Evolutionary conservation across 179 eudicot genomes (phyloP).

Genomic region (Actinidia chinensis): DNA sequence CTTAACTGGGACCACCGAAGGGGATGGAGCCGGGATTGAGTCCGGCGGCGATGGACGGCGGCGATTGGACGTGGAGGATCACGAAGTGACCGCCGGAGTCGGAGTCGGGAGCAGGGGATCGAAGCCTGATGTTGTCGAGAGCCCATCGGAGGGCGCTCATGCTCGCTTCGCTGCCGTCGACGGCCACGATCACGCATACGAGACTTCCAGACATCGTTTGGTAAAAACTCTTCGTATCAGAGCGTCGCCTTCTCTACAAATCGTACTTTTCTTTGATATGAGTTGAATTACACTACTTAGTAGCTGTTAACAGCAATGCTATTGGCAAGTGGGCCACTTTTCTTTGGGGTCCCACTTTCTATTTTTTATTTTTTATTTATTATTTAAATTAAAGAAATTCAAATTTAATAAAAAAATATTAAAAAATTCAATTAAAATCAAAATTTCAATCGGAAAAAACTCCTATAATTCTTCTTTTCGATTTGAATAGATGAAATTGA

Average conservation of each 20-base stretch:
- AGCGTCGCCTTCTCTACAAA: neutral
- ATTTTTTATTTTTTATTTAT: no score
- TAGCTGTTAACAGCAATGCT: no score
- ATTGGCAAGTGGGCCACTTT: no score
- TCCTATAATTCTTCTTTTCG: no score
- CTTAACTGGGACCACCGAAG: constrained; percentile 89
- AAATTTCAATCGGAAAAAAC: no score
- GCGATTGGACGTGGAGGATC: constrained; percentile 69
- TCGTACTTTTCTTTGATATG: no score
- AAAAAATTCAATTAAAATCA: no score
- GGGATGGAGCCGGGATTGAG: constrained; percentile 77
- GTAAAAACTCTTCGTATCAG: neutral
- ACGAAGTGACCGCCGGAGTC: constrained; percentile 48
- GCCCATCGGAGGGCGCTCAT: constrained; percentile 83
- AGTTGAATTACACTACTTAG: no score
- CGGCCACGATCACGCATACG: constrained; percentile 63
- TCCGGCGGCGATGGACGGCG: constrained; percentile 69
- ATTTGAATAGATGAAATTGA: no score
- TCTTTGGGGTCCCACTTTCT: no score
- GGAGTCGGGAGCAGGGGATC: constrained; percentile 30
- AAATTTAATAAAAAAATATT: no score
- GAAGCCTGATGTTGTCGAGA: constrained; percentile 53
- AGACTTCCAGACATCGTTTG: constrained; percentile 12
- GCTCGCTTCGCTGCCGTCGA: constrained; percentile 83
- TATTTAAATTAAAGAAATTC: no score